A percentile compares a stretch with the other conserved stretches of the same genome.
Evolutionary conservation across 495 filamentous ascomycete species (phyloP).

Genomic region (Penicillium angulare): DNA sequence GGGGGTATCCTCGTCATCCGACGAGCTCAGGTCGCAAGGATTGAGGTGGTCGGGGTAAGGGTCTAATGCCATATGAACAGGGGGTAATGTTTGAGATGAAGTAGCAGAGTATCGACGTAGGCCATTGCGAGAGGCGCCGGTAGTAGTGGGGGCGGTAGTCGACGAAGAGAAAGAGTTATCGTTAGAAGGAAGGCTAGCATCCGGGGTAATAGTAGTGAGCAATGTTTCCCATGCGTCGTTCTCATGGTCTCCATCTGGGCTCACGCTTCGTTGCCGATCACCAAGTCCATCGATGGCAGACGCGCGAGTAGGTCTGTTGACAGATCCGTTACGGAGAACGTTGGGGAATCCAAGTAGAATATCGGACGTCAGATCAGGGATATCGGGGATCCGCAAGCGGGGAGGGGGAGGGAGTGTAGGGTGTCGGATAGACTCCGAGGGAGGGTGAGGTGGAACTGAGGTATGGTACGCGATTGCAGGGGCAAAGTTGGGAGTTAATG

Average conservation of each 20-base stretch:
- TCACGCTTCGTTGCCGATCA: constrained; percentile 78
- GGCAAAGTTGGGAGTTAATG: constrained; percentile 47
- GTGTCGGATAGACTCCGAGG: constrained; percentile 21
- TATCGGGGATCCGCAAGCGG: constrained; percentile 14
- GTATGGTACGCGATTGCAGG: constrained; percentile 40
- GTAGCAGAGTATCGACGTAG: constrained; percentile 38
- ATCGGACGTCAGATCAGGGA: constrained; percentile 5
- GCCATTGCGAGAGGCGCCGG: constrained; percentile 21
- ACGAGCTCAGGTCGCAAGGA: constrained; percentile 42
- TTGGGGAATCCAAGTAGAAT: neutral
- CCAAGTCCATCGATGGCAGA: constrained; percentile 67
- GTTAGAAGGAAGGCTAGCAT: constrained; percentile 74
- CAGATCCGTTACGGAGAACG: too few species aligned
- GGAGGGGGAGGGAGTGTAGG: constrained; percentile 19
- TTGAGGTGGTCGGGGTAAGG: constrained; percentile 43
- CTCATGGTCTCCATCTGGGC: constrained; percentile 62
- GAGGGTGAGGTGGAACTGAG: constrained; percentile 21
- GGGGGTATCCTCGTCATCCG: constrained; percentile 30
- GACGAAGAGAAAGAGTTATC: constrained; percentile 80
- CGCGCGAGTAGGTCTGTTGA: constrained; percentile 19
- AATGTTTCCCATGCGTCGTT: constrained; percentile 73
- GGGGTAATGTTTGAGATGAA: constrained; percentile 29
- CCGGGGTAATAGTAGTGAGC: constrained; percentile 74
- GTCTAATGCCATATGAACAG: constrained; percentile 33
- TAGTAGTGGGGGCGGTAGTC: constrained; percentile 51